Conservation (phyloP, 495 filamentous ascomycete species). For the Penicillium waksmanii region DNA sequence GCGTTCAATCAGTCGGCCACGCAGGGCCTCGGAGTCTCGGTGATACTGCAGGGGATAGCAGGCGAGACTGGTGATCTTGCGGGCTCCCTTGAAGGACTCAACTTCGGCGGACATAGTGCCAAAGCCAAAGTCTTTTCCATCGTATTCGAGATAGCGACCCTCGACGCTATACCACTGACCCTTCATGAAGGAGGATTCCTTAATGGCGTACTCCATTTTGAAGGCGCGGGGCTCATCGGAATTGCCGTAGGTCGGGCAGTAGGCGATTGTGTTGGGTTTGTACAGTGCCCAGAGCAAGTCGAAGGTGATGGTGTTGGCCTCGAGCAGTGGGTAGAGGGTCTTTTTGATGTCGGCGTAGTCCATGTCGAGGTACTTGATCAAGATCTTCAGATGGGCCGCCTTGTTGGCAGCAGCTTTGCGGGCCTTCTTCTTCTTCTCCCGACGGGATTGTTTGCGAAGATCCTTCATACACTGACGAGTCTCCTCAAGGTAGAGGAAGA, state of each 20-base stretch:
- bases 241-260: constrained; percentile 78
- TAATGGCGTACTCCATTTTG: constrained; percentile 81
- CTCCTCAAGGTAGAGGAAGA: constrained; percentile 87
- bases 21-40: constrained; percentile 69
- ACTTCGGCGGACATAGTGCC: constrained; percentile 75
- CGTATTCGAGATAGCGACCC: constrained; percentile 82
- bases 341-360: constrained; percentile 82
- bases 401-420: constrained; percentile 58
- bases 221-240: constrained; percentile 86
- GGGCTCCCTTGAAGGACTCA: constrained; percentile 77
- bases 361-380: constrained; percentile 79
- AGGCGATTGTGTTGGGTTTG: constrained; percentile 87
- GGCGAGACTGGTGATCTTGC: constrained; percentile 77
- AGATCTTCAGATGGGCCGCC: constrained; percentile 70
- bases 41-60: constrained; percentile 86
- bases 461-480: constrained; percentile 67
- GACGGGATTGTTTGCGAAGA: constrained; percentile 61
- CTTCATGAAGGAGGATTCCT: constrained; percentile 70
- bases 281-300: constrained; percentile 89
- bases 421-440: constrained; percentile 69
- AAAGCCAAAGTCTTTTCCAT: constrained; percentile 75
- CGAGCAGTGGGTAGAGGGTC: constrained; percentile 80
- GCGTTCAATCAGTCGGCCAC: constrained; percentile 73
- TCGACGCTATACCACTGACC: constrained; percentile 83
- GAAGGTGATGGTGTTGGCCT: constrained; percentile 86